Conservation (phyloP, 1,139 yeast genomes). For the Taiozyma sp. region DNA sequence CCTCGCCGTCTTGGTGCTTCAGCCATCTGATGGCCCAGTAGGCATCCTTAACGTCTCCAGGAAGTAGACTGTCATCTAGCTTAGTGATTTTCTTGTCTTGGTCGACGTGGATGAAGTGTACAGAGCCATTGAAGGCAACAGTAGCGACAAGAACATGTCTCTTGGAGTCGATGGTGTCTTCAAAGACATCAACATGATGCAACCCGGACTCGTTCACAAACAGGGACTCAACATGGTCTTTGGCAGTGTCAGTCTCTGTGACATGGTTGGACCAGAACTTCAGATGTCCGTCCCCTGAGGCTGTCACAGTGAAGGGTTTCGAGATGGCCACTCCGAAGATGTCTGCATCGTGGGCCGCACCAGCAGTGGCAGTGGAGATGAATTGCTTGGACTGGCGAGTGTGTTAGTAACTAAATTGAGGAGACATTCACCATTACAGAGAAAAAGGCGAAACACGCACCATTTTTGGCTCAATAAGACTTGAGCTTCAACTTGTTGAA, state of each 20-base stretch:
- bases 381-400: conserved; percentile 45
- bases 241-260: conserved; percentile 44
- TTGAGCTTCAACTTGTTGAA: too few species aligned
- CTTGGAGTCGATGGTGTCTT: conserved; percentile 42
- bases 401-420: too few species aligned
- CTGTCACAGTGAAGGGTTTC: conserved; percentile 66
- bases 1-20: conserved; percentile 43
- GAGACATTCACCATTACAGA: too few species aligned
- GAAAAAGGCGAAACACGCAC: too few species aligned
- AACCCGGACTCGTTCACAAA: conserved; percentile 55
- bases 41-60: conserved; percentile 20
- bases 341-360: conserved; percentile 73
- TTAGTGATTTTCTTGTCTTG: conserved; percentile 14
- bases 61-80: background rate
- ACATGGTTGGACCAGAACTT: conserved; percentile 70
- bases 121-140: conserved; percentile 55
- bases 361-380: conserved; percentile 59
- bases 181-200: conserved; percentile 70
- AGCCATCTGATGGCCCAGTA: conserved; percentile 39
- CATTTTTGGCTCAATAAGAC: too few species aligned
- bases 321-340: conserved; percentile 61
- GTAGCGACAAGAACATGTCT: conserved; percentile 46
- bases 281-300: conserved; percentile 81
- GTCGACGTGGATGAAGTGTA: conserved; percentile 38
- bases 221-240: conserved; percentile 33